These are phyloP conservation scores for Borovskyia barvae DNA, from an alignment of 208 protist species.

Conservation along the genomic window DNA sequence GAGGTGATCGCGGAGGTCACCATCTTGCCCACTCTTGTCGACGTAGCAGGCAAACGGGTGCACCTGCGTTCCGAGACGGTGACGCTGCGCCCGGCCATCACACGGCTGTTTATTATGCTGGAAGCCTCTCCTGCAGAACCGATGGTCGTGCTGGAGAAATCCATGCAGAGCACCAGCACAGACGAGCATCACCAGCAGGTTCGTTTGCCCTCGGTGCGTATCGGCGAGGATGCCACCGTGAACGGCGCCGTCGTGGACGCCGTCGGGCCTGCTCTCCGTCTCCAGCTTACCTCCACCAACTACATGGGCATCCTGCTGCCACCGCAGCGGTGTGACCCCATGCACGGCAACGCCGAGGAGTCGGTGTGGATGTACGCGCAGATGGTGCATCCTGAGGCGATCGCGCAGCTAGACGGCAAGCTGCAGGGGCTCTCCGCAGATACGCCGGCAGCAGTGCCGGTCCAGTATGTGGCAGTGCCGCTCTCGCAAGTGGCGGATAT, in stretches of 20 bases:
- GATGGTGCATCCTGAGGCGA: slow-evolving; percentile 56
- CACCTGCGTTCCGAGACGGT: slow-evolving; percentile 41
- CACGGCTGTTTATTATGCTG: slow-evolving; percentile 67
- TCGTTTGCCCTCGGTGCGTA: slow-evolving; percentile 55
- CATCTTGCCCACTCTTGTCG: slow-evolving; percentile 55
- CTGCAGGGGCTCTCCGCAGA: slow-evolving; percentile 28
- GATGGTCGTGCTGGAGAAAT: slow-evolving; percentile 65
- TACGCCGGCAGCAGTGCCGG: slow-evolving; percentile 15
- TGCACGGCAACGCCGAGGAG: slow-evolving; percentile 58
- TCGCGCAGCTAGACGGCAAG: slow-evolving; percentile 47
- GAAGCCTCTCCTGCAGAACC: slow-evolving; percentile 19
- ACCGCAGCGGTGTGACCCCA: slow-evolving; percentile 45
- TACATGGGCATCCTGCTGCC: slow-evolving; percentile 47
- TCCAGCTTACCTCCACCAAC: slow-evolving; percentile 35
- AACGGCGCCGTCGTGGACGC: slow-evolving; percentile 41
- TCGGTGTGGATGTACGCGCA: slow-evolving; percentile 75
- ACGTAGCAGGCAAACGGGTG: slow-evolving; percentile 40
- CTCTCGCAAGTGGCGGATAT: slow-evolving; percentile 31
- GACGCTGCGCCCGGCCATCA: slow-evolving; percentile 55
- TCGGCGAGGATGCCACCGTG: slow-evolving; percentile 40
- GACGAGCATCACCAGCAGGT: slow-evolving; percentile 39
- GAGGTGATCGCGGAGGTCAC: slow-evolving; percentile 47
- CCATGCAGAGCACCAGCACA: slow-evolving; percentile 32
- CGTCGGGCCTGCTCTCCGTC: slow-evolving; percentile 50
- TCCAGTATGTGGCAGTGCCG: slow-evolving; percentile 49